Base-by-base conservation (phyloP, 2,329 filamentous ascomycete species). In the Diaporthe aspalathi region DNA sequence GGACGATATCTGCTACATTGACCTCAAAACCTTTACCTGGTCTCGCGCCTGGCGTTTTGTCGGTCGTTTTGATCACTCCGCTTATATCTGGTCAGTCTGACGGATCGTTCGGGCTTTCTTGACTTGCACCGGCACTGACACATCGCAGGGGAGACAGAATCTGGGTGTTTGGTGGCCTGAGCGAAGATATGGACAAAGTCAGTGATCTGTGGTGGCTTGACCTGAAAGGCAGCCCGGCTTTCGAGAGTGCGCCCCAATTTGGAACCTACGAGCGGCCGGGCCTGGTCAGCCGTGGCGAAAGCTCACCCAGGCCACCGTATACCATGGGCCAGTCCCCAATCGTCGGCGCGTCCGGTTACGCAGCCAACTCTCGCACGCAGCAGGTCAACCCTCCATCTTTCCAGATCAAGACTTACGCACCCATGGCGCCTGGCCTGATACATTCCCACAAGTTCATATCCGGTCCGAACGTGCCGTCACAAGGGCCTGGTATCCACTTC, bases 191-290 rank as follows among this genome's bases (percentile, higher is more conserved):
- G 94, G 95, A 98, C 83, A 95, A 97, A 77, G 94, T 93, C 73
- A 95, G 94, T 72, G 96, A 99, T 80, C 88, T 99, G 53, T 98
- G 94, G 93, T 99, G 96, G 95, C 86, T 99, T 53, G 96, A 99
- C 82, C 88, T 99, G 63, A 95, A 97, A 80, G 94, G 94, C 43
- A 94, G 90, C 72, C 94, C 95, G 1, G 93, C 94, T 57, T 95
- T 97, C 76, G 91, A 94, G 76, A 90, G 91, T 45, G 85, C 89
- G 35, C 91, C 92, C 68, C 89, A 83, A 38, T 81, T 88, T 12
- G 87, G 87, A 66, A 79, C 82, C 24, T 83, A 86, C 27, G 87
- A 89, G 73, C 86, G 87, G 52, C 81, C 84, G 38, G 78, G 81
- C 0, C 72, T 81, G 22, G 77, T 78, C 50, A 81, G 80, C 68